Base-by-base conservation (phyloP, 805 yeast genomes). In the Scheffersomyces lignosus region DNA sequence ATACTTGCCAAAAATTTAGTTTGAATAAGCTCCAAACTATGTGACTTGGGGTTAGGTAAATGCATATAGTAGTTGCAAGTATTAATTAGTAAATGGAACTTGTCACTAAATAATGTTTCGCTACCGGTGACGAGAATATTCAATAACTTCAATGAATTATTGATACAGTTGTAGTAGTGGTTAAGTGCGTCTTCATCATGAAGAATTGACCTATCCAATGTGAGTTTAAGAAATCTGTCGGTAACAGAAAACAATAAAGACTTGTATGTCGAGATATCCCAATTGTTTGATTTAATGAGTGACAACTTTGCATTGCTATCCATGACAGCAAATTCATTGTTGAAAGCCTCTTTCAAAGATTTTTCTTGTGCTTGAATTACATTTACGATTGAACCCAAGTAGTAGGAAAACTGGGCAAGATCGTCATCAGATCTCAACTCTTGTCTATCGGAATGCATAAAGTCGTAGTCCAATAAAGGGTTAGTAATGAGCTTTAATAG, bases 221-320 rank as follows among this genome's bases (percentile, higher is more conserved):
- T 47, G 25, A 64, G 46, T 4, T 58, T 50, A 31, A 83, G 55
- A 45, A 80, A 79, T 34, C 67, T 74, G 29, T 68, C 55, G 10
- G 80, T 42, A 2, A 76, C 62, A 29, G 66, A 56, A 12, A 81
- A 40, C 0, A 80, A 49, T 17, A 83, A 63, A 6, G 78, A 73
- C 45, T 81, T 81, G 53, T 82, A 84, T 1, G 84, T 80, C 0
- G 87, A 77, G 62, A 69, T 53, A 23, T 62, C 66, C 79, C 81
- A 74, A 5, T 62, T 53, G 37, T 73, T 68, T 0, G 63, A 40
- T 16, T 53, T 70, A 43, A 70, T 64, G 33, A 66, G 63, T 40
- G 64, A 68, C 48, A 69, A 58, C 51, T 63, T 75, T 12, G 43
- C 53, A 14, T 66, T 64, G 37, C 66, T 70, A 43, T 71, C 81